phyloP scores from a whole-genome alignment of 163 green algal species.

The Chlorella variabilis region DNA sequence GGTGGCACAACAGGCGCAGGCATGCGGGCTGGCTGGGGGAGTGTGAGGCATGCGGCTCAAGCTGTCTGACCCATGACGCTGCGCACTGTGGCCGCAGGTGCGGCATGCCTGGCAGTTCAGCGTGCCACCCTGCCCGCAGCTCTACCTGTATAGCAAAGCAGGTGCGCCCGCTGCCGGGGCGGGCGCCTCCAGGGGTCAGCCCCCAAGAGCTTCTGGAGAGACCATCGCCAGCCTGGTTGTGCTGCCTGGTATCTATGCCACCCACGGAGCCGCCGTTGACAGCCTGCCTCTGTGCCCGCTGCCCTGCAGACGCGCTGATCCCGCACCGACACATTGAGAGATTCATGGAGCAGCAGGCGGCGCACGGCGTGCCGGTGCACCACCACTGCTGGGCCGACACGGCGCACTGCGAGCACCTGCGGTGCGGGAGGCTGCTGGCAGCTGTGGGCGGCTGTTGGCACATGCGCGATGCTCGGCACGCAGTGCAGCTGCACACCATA shows the following conservation, averaged over 20 bases:
- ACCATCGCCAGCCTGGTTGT: too few species aligned
- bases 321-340: constrained; percentile 57
- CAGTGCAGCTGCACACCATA: too few species aligned
- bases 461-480: too few species aligned
- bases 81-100: constrained; percentile 60
- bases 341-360: constrained; percentile 66
- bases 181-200: too few species aligned
- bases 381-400: constrained; percentile 53
- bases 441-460: too few species aligned
- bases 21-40: too few species aligned
- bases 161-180: not conserved
- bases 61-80: too few species aligned
- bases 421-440: constrained; percentile 40
- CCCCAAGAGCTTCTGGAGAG: too few species aligned
- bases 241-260: not conserved
- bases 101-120: constrained; percentile 65
- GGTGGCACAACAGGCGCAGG: too few species aligned
- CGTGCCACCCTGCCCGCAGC: constrained; percentile 67
- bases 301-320: constrained; percentile 65
- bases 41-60: too few species aligned
- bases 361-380: constrained; percentile 48
- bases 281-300: not conserved
- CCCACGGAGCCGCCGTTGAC: not conserved
- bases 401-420: constrained; percentile 66
- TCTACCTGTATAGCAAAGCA: constrained; percentile 73